phyloP scores from a whole-genome alignment of 2,329 filamentous ascomycete species.

The Monilinia aucupariae region DNA sequence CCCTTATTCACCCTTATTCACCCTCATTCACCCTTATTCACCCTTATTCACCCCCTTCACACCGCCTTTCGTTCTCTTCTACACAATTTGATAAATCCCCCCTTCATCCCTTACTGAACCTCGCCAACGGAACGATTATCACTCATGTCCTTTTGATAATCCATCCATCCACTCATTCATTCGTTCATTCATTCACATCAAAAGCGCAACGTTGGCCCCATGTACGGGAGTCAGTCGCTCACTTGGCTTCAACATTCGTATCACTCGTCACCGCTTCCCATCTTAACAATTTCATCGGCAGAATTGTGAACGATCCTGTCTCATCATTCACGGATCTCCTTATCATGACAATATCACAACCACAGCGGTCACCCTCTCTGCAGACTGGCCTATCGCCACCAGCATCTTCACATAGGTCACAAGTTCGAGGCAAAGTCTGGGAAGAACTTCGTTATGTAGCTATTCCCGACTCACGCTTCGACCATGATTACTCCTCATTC shows the following conservation, averaged over 20 bases:
- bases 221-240: neutral
- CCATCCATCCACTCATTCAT: no score
- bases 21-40: no score
- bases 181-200: no score
- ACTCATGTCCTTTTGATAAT: no score
- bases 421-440: constrained; percentile 32
- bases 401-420: constrained; percentile 10
- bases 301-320: neutral
- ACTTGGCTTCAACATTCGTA: neutral
- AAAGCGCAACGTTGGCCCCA: neutral
- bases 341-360: constrained; percentile 9
- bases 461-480: constrained; percentile 41
- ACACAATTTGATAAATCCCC: no score
- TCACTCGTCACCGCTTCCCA: constrained; percentile 3
- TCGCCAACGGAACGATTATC: no score
- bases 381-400: constrained; percentile 4
- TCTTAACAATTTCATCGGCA: neutral
- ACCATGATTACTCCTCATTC: constrained; percentile 41
- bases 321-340: neutral
- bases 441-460: constrained; percentile 37
- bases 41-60: no score
- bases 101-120: no score
- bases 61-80: neutral
- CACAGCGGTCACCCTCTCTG: neutral
- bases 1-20: no score